Evolutionary conservation across 202 grass and related monocot species (phyloP).

Genomic region (Hordeum pubiflorum): DNA sequence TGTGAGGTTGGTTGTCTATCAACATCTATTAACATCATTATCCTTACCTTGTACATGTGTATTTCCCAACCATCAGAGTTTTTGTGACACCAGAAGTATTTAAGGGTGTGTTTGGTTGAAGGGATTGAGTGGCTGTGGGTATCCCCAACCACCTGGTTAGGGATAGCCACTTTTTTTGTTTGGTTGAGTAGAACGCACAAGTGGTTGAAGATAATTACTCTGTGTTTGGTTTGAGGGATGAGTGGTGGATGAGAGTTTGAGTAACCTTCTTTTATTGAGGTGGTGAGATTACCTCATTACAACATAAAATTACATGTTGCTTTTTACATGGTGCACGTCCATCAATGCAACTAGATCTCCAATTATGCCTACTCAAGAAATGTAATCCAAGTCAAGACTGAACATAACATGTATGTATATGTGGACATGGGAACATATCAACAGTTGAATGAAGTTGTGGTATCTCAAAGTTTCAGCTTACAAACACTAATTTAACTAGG

Average conservation of each 20-base stretch:
- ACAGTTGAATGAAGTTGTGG: background rate
- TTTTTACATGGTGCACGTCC: too few species aligned
- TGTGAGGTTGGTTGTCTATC: constrained; percentile 64
- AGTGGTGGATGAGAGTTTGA: too few species aligned
- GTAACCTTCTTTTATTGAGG: too few species aligned
- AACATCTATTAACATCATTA: background rate
- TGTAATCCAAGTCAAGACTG: background rate
- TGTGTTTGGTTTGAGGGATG: too few species aligned
- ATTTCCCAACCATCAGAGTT: background rate
- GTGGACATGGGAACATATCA: constrained; percentile 14
- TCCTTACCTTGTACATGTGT: constrained; percentile 1
- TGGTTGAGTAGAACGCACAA: too few species aligned
- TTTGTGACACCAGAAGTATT: background rate
- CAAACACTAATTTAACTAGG: background rate
- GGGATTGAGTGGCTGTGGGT: too few species aligned
- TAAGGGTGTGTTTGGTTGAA: background rate
- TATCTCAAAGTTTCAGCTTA: constrained; percentile 8
- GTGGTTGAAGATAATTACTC: too few species aligned
- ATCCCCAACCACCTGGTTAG: too few species aligned
- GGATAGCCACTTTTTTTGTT: too few species aligned
- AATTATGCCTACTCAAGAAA: constrained; percentile 23
- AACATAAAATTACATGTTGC: too few species aligned
- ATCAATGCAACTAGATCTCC: constrained; percentile 19
- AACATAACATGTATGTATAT: constrained; percentile 44
- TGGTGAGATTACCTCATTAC: too few species aligned